Evolutionary conservation across 176 grass and related monocot species (phyloP).

Genomic region (Themeda triandra): DNA sequence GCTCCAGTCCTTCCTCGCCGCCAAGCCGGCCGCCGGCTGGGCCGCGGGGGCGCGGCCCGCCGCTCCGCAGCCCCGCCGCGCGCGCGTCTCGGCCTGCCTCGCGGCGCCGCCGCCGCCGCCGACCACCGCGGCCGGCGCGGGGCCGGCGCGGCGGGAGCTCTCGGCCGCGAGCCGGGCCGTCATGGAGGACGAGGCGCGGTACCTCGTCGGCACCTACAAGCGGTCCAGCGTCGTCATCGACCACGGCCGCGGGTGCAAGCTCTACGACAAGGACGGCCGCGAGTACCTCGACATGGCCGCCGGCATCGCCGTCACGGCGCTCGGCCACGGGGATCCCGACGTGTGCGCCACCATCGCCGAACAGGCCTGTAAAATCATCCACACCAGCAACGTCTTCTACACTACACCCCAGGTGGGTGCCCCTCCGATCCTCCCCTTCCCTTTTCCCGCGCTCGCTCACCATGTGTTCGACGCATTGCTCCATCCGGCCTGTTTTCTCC

Average conservation of each 20-base stretch:
- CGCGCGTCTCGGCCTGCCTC: slow-evolving; percentile 34
- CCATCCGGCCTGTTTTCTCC: neutral
- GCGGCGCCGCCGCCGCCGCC: slow-evolving; percentile 12
- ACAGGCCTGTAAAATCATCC: slow-evolving; percentile 48
- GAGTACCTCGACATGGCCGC: slow-evolving; percentile 92
- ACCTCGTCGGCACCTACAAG: slow-evolving; percentile 76
- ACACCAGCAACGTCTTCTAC: slow-evolving; percentile 83
- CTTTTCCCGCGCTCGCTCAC: neutral
- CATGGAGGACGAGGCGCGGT: slow-evolving; percentile 58
- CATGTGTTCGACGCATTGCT: slow-evolving; percentile 43
- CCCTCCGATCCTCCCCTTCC: neutral
- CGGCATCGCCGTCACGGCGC: slow-evolving; percentile 79
- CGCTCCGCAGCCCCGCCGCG: neutral
- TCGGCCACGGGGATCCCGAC: slow-evolving; percentile 70
- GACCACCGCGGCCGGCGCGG: neutral
- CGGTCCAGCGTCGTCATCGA: slow-evolving; percentile 63
- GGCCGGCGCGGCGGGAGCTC: slow-evolving; percentile 33
- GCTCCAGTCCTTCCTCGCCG: too few relatives aligned
- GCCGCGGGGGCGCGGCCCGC: neutral
- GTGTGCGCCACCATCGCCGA: slow-evolving; percentile 31
- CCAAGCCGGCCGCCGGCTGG: neutral
- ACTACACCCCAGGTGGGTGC: slow-evolving; percentile 54
- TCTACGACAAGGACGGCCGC: slow-evolving; percentile 72
- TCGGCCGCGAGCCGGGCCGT: slow-evolving; percentile 49
- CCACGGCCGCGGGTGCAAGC: slow-evolving; percentile 64